A percentile compares a stretch with the other conserved stretches of the same genome.
These are phyloP conservation scores for Ogataea saltuana DNA, from an alignment of 805 yeast species.

Conservation along the genomic window DNA sequence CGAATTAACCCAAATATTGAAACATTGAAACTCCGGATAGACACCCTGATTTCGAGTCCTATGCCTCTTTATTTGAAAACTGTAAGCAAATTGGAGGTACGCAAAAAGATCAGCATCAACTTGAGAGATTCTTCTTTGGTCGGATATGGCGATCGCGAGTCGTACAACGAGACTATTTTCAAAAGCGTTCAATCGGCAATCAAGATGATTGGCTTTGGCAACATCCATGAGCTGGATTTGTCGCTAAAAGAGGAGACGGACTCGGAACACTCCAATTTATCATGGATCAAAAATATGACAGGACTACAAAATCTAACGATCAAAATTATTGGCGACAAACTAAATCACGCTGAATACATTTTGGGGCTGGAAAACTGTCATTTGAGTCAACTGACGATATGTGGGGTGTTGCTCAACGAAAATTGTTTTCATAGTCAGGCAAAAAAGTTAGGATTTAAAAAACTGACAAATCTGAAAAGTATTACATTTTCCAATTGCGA, in stretches of 20 bases:
- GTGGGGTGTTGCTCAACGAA: slow-evolving; percentile 14
- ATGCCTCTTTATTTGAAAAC: slow-evolving; percentile 19
- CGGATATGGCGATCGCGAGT: slow-evolving; percentile 2
- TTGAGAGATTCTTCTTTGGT: slow-evolving; percentile 15
- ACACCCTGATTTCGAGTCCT: slow-evolving; percentile 21
- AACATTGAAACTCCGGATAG: slow-evolving; percentile 18
- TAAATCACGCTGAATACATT: slow-evolving; percentile 14
- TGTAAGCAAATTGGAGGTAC: slow-evolving; percentile 18
- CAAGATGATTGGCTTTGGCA: slow-evolving; percentile 13
- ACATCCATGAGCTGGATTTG: slow-evolving; percentile 20
- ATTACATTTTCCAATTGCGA: slow-evolving; percentile 20
- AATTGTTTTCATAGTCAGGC: not conserved
- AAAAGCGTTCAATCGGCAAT: slow-evolving; percentile 17
- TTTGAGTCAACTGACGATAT: slow-evolving; percentile 11
- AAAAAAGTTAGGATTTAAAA: slow-evolving; percentile 6
- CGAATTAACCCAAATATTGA: slow-evolving; percentile 17
- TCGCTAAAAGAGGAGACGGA: slow-evolving; percentile 20
- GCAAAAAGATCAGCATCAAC: slow-evolving; percentile 20
- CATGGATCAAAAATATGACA: slow-evolving; percentile 18
- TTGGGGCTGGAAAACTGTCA: slow-evolving; percentile 13
- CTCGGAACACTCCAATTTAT: slow-evolving; percentile 11
- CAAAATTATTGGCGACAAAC: slow-evolving; percentile 18
- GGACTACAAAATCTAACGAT: slow-evolving; percentile 14
- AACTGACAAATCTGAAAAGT: slow-evolving; percentile 11
- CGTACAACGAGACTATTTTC: slow-evolving; percentile 10